Conservation (phyloP, 345 rosid species). For the Melastoma malabathricum region DNA sequence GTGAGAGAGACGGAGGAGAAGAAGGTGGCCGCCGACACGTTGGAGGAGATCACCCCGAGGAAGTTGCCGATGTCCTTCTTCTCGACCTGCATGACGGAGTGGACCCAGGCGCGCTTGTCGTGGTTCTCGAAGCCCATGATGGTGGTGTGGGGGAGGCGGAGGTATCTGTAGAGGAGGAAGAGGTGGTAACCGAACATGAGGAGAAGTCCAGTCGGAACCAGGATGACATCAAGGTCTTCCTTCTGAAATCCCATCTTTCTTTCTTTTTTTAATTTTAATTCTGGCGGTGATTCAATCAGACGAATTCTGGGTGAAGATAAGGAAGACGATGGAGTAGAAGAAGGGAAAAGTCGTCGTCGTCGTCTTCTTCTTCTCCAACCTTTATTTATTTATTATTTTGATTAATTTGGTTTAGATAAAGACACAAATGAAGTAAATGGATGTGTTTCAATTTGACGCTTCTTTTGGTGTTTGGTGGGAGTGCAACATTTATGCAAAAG, state of each 20-base stretch:
- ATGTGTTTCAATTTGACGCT: no score
- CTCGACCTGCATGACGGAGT: constrained; percentile 22
- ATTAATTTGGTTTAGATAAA: no score
- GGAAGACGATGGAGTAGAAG: no score
- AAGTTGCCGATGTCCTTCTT: constrained; percentile 14
- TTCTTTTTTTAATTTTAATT: background rate
- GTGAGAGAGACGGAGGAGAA: constrained; percentile 16
- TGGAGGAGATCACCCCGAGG: constrained; percentile 13
- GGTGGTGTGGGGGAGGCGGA: constrained; percentile 11
- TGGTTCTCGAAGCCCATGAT: constrained; percentile 29
- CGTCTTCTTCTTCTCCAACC: no score
- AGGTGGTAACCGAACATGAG: constrained; percentile 19
- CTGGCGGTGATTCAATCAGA: no score
- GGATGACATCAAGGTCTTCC: constrained; percentile 8
- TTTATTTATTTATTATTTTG: no score
- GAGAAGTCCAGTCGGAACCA: constrained; percentile 18
- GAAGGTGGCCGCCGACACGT: constrained; percentile 17
- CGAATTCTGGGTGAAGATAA: background rate
- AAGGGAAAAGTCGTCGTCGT: no score
- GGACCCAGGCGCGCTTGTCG: constrained; percentile 24
- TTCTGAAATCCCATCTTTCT: constrained; percentile 7
- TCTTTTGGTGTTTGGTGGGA: no score
- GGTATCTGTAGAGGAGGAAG: constrained; percentile 14
- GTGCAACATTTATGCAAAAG: no score
- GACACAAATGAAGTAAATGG: no score